Conservation (phyloP, 2,329 filamentous ascomycete genomes). For the Fusarium guadeloupense region DNA sequence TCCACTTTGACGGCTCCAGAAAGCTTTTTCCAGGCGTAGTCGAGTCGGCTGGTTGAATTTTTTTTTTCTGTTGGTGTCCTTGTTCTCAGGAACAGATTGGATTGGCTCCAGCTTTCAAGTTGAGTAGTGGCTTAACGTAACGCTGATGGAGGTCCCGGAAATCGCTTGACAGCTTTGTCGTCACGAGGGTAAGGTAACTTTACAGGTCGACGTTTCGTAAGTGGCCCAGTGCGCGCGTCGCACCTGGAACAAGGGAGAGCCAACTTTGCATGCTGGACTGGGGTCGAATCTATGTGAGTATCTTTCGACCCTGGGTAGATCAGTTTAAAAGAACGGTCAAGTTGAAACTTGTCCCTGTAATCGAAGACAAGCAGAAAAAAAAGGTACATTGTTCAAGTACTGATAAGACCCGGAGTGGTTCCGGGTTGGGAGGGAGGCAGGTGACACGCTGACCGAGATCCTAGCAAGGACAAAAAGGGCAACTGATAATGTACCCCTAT, state of each 20-base stretch:
- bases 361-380: slow-evolving; percentile 22
- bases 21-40: slow-evolving; percentile 18
- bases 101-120: slow-evolving; percentile 28
- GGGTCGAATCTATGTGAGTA: slow-evolving; percentile 25
- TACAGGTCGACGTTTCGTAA: slow-evolving; percentile 6
- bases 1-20: slow-evolving; percentile 30
- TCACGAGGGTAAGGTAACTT: slow-evolving; percentile 35
- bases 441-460: slow-evolving; percentile 31
- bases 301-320: slow-evolving; percentile 4
- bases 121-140: slow-evolving; percentile 37
- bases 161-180: slow-evolving; percentile 23
- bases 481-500: slow-evolving; percentile 25
- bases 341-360: slow-evolving; percentile 23
- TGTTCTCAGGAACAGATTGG: slow-evolving; percentile 1
- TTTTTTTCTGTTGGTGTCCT: slow-evolving; percentile 8
- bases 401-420: slow-evolving; percentile 41
- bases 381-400: slow-evolving; percentile 36
- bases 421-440: slow-evolving; percentile 28
- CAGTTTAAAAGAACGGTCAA: slow-evolving; percentile 30
- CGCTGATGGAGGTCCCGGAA: slow-evolving; percentile 9
- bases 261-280: slow-evolving; percentile 32
- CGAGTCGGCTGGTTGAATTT: slow-evolving; percentile 11
- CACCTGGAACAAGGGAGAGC: slow-evolving; percentile 12
- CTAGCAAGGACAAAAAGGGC: slow-evolving; percentile 26
- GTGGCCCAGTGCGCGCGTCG: slow-evolving; percentile 12